A percentile compares a stretch with the other conserved stretches of the same genome.
phyloP scores from a whole-genome alignment of 2,329 filamentous ascomycete genomes.

The Bipolaris sorokiniana region DNA sequence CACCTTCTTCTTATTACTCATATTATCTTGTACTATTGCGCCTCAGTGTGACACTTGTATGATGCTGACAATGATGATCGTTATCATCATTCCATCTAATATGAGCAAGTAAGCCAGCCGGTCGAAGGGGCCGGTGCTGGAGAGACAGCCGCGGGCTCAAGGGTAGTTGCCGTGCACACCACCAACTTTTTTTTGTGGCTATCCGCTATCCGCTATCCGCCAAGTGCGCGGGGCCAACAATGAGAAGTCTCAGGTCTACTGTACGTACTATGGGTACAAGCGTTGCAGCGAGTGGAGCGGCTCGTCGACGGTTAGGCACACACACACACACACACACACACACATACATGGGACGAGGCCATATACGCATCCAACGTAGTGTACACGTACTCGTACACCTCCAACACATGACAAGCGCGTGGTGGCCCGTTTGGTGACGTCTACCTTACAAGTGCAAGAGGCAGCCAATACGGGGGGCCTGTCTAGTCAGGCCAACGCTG shows the following conservation, averaged over 20 bases:
- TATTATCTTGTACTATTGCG: background rate
- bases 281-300: slow-evolving; percentile 6
- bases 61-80: background rate
- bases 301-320: slow-evolving; percentile 15
- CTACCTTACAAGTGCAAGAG: slow-evolving; percentile 8
- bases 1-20: slow-evolving; percentile 5
- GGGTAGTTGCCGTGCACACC: slow-evolving; percentile 15
- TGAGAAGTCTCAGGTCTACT: background rate
- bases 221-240: slow-evolving; percentile 8
- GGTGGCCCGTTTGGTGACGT: slow-evolving; percentile 20
- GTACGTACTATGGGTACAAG: background rate
- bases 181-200: background rate
- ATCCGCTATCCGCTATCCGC: background rate
- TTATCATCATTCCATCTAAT: too few relatives aligned
- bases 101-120: too few relatives aligned
- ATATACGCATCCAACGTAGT: background rate
- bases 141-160: too few relatives aligned
- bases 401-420: background rate
- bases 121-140: too few relatives aligned
- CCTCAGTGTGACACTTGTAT: slow-evolving; percentile 16
- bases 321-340: slow-evolving; percentile 12
- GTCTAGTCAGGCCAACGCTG: slow-evolving; percentile 3
- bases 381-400: background rate
- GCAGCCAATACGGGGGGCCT: slow-evolving; percentile 11
- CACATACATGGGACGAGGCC: background rate